Evolutionary conservation across 768 basidiomycete genomes (phyloP).

Genomic region (Crassisporium funariophilum): DNA sequence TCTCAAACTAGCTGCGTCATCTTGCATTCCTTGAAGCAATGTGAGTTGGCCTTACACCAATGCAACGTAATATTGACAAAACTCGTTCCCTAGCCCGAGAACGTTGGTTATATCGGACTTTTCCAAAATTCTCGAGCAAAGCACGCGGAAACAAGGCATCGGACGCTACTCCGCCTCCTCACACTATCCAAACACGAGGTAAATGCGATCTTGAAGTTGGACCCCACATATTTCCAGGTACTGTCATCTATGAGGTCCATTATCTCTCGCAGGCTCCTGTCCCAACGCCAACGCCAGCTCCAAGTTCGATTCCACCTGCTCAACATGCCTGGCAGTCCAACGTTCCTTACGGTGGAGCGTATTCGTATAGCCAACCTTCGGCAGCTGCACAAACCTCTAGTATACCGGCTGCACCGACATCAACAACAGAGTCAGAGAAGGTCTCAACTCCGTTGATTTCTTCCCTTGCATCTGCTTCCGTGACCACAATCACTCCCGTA

Average conservation of each 20-base stretch:
- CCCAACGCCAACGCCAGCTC: constrained; percentile 5
- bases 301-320: neutral
- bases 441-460: constrained; percentile 44
- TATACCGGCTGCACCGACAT: constrained; percentile 16
- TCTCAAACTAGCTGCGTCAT: constrained; percentile 55
- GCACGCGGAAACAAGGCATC: constrained; percentile 59
- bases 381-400: constrained; percentile 12
- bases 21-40: constrained; percentile 71
- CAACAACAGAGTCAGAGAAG: constrained; percentile 16
- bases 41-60: constrained; percentile 36
- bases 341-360: neutral
- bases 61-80: neutral
- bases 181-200: constrained; percentile 65
- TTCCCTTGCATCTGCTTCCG: constrained; percentile 43
- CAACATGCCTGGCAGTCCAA: neutral
- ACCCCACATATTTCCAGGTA: constrained; percentile 71
- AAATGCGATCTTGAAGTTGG: constrained; percentile 74
- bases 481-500: constrained; percentile 54
- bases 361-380: constrained; percentile 4
- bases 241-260: constrained; percentile 72
- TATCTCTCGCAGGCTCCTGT: constrained; percentile 45
- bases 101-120: constrained; percentile 66
- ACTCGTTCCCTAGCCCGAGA: constrained; percentile 55
- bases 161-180: constrained; percentile 59
- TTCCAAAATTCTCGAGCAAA: constrained; percentile 73